phyloP scores from a whole-genome alignment of 2,329 filamentous ascomycete genomes.

The Fusarium globosum region DNA sequence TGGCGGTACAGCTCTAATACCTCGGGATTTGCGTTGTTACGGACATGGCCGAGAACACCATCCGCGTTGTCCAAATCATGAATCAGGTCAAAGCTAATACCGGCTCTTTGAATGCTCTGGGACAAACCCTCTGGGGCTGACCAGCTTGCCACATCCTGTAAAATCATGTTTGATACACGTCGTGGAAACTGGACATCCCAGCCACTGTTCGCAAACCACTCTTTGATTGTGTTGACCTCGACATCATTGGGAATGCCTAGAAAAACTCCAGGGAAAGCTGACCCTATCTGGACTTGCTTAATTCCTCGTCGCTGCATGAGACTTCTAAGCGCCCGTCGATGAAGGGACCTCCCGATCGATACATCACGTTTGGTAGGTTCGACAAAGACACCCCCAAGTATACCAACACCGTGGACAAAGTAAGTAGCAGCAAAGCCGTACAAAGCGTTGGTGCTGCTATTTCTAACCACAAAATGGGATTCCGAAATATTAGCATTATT shows the following conservation, averaged over 20 bases:
- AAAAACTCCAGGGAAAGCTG: constrained; percentile 85
- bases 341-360: constrained; percentile 89
- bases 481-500: constrained; percentile 78
- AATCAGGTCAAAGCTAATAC: constrained; percentile 84
- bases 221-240: constrained; percentile 59
- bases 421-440: constrained; percentile 96
- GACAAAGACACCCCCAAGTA: constrained; percentile 88
- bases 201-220: constrained; percentile 91
- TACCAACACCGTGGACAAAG: constrained; percentile 76
- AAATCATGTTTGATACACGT: constrained; percentile 73
- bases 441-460: constrained; percentile 89
- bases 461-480: constrained; percentile 90
- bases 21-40: constrained; percentile 78
- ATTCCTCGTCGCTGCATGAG: constrained; percentile 76
- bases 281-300: constrained; percentile 84
- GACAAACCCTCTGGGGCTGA: constrained; percentile 79
- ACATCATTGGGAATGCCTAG: constrained; percentile 78
- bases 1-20: constrained; percentile 82
- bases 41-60: constrained; percentile 79
- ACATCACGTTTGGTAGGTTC: constrained; percentile 87
- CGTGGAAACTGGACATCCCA: constrained; percentile 79
- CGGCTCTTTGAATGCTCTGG: constrained; percentile 76
- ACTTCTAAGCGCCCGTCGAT: constrained; percentile 83
- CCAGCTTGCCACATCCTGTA: constrained; percentile 79
- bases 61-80: constrained; percentile 82